Evolutionary conservation across 1,284 basidiomycete genomes (phyloP).

Genomic region (Porodaedalea pini): DNA sequence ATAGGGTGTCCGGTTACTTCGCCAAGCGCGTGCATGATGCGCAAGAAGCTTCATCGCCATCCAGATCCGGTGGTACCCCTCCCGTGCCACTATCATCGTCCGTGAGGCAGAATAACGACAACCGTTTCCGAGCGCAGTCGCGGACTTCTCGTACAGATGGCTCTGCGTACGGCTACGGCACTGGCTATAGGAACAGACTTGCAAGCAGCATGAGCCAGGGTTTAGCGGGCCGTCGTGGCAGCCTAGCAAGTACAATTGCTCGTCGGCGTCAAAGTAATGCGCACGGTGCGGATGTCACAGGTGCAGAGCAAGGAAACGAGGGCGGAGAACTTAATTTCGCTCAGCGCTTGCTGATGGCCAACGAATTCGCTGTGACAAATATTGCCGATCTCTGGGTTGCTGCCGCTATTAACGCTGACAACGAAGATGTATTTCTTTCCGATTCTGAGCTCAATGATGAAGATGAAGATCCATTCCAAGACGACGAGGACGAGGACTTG

Average conservation of each 20-base stretch:
- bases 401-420: slow-evolving; percentile 86
- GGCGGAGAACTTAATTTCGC: slow-evolving; percentile 74
- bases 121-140: slow-evolving; percentile 40
- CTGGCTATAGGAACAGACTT: slow-evolving; percentile 50
- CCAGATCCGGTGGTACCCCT: slow-evolving; percentile 24
- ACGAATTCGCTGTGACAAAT: slow-evolving; percentile 85
- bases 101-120: slow-evolving; percentile 36
- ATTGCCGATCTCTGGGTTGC: slow-evolving; percentile 93
- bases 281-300: slow-evolving; percentile 23
- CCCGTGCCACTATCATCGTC: slow-evolving; percentile 49
- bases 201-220: slow-evolving; percentile 24
- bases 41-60: slow-evolving; percentile 29
- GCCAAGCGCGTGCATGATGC: slow-evolving; percentile 45
- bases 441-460: slow-evolving; percentile 36
- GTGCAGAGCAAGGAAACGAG: slow-evolving; percentile 35
- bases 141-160: slow-evolving; percentile 60
- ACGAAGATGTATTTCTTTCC: slow-evolving; percentile 69
- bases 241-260: slow-evolving; percentile 40
- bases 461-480: slow-evolving; percentile 31
- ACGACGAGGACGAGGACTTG: slow-evolving; percentile 29
- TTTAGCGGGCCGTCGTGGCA: slow-evolving; percentile 24
- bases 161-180: slow-evolving; percentile 75
- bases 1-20: slow-evolving; percentile 56
- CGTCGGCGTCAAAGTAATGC: slow-evolving; percentile 49
- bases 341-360: slow-evolving; percentile 86